These are phyloP conservation scores for Bretschneidera sinensis DNA, from an alignment of 345 rosid genomes.

Conservation along the genomic window DNA sequence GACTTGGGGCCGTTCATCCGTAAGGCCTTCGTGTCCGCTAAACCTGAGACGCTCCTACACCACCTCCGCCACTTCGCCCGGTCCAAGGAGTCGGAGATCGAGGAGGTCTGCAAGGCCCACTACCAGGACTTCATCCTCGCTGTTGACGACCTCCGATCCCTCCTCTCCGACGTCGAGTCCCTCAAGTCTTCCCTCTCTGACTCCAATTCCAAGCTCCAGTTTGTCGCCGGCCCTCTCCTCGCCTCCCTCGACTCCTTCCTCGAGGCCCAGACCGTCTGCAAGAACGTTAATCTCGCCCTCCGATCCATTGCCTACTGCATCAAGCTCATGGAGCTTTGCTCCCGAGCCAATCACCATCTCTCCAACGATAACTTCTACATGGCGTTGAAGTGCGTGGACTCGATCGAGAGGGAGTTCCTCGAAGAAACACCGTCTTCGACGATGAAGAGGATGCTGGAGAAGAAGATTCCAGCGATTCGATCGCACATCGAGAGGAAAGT, in stretches of 20 bases:
- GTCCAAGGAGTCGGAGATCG: slow-evolving; percentile 93
- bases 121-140: slow-evolving; percentile 95
- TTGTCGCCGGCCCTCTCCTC: slow-evolving; percentile 78
- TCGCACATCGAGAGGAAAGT: slow-evolving; percentile 78
- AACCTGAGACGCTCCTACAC: slow-evolving; percentile 82
- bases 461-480: slow-evolving; percentile 75
- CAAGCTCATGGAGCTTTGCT: slow-evolving; percentile 71
- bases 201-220: slow-evolving; percentile 82
- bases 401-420: slow-evolving; percentile 60
- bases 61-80: slow-evolving; percentile 85
- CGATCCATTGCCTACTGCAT: slow-evolving; percentile 45
- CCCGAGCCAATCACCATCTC: slow-evolving; percentile 70
- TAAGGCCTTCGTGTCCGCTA: slow-evolving; percentile 71
- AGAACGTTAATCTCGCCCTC: slow-evolving; percentile 70
- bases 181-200: slow-evolving; percentile 85
- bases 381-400: slow-evolving; percentile 81
- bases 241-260: slow-evolving; percentile 66
- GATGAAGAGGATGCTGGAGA: slow-evolving; percentile 79
- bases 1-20: slow-evolving; percentile 90
- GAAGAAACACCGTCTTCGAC: slow-evolving; percentile 70
- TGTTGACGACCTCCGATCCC: slow-evolving; percentile 96
- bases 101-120: slow-evolving; percentile 96
- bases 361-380: slow-evolving; percentile 63
- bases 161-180: slow-evolving; percentile 91
- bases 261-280: slow-evolving; percentile 65